Percentiles rank a stretch among this genome's conserved stretches.
Evolutionary conservation across 345 rosid genomes (phyloP).

Genomic region (Gossypium anomalum): DNA sequence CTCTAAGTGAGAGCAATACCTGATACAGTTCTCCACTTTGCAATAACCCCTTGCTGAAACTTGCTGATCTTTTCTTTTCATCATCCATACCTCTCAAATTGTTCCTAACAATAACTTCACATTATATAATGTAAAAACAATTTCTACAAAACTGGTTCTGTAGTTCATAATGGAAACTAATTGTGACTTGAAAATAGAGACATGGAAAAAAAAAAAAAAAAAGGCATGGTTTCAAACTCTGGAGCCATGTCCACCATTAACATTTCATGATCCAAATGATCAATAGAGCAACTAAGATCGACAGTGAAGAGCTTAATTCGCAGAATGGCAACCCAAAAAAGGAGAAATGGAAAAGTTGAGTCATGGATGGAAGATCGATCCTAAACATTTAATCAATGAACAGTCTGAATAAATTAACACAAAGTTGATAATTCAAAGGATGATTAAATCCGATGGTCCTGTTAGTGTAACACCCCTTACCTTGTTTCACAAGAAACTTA

Average conservation of each 20-base stretch:
- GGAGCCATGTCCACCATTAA: not conserved
- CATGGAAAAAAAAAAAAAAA: not conserved
- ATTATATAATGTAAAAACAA: not conserved
- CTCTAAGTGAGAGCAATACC: slow-evolving; percentile 25
- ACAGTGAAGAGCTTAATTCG: no score
- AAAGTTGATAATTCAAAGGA: no score
- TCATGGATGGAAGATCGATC: no score
- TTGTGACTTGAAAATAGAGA: not conserved
- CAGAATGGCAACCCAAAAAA: no score
- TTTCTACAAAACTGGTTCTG: no score
- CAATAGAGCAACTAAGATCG: not conserved
- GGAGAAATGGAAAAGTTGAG: no score
- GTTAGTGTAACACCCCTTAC: no score
- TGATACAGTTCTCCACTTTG: slow-evolving; percentile 48
- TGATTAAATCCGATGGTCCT: no score
- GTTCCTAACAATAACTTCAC: not conserved
- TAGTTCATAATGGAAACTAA: not conserved
- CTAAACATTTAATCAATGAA: no score
- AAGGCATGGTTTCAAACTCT: not conserved
- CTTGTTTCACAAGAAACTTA: no score
- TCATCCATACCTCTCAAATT: slow-evolving; percentile 26
- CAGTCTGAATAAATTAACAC: no score
- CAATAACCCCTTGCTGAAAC: slow-evolving; percentile 34
- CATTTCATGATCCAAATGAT: not conserved
- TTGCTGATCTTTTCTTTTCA: slow-evolving; percentile 14